Percentiles rank a stretch among this genome's conserved stretches.
Evolutionary conservation across 441 rosid genomes (phyloP).

Genomic region (Jatropha podagrica): DNA sequence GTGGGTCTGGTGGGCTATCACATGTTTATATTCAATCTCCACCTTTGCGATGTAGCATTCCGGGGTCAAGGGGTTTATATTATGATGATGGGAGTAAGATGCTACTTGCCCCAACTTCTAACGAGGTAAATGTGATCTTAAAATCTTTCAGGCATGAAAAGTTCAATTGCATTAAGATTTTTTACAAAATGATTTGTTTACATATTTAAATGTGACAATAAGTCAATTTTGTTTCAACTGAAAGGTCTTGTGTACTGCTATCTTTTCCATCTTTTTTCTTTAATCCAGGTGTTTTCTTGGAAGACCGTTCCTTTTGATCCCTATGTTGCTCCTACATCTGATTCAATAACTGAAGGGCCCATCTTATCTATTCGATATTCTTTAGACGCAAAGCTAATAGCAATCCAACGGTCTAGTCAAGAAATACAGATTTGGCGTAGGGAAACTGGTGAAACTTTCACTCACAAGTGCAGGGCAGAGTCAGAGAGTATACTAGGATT

Average conservation of each 20-base stretch:
- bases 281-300: constrained; percentile 77
- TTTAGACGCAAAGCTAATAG: constrained; percentile 74
- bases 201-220: not conserved
- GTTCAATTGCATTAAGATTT: constrained; percentile 4
- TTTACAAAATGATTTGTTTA: constrained; percentile 1
- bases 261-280: constrained; percentile 9
- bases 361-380: constrained; percentile 75
- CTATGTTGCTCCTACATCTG: constrained; percentile 54
- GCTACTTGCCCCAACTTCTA: constrained; percentile 56
- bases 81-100: constrained; percentile 91
- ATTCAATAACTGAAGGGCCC: constrained; percentile 82
- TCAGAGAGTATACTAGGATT: constrained; percentile 88
- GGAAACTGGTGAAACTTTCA: constrained; percentile 67
- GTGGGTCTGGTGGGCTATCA: constrained; percentile 76
- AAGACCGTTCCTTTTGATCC: constrained; percentile 70
- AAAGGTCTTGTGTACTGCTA: not conserved
- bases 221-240: not conserved
- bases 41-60: constrained; percentile 61
- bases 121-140: constrained; percentile 51
- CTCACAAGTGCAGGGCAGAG: constrained; percentile 63
- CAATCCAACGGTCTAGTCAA: constrained; percentile 72
- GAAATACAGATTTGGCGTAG: constrained; percentile 74
- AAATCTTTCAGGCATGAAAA: constrained; percentile 15
- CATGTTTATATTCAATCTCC: constrained; percentile 82
- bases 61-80: constrained; percentile 70